Evolutionary conservation across 2,329 filamentous ascomycete species (phyloP).

Genomic region (Colletotrichum tropicicola): DNA sequence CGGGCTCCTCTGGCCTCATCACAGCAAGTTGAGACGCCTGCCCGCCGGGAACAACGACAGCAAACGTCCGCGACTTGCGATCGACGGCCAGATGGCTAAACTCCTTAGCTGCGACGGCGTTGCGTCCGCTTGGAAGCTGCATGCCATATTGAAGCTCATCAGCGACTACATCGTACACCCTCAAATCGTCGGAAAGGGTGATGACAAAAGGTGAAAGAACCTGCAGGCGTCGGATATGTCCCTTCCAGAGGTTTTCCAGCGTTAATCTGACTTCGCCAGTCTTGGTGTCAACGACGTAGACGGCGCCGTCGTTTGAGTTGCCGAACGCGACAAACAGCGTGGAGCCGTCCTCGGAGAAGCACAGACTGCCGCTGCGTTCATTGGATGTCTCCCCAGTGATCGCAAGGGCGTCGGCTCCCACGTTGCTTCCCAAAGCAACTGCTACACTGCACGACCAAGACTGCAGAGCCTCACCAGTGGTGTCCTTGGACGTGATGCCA

Average conservation of each 20-base stretch:
- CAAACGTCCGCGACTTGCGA: constrained; percentile 69
- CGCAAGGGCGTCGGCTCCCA: constrained; percentile 43
- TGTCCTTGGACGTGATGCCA: constrained; percentile 70
- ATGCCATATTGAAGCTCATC: constrained; percentile 77
- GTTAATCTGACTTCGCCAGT: constrained; percentile 73
- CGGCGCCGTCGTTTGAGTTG: constrained; percentile 62
- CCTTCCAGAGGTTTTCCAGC: constrained; percentile 73
- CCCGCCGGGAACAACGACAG: constrained; percentile 62
- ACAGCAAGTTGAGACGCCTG: constrained; percentile 68
- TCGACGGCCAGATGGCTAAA: constrained; percentile 79
- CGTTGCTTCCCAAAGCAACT: constrained; percentile 36
- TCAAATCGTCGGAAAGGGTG: constrained; percentile 75
- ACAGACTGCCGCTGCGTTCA: constrained; percentile 68
- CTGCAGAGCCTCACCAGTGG: constrained; percentile 65
- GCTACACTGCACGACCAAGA: constrained; percentile 75
- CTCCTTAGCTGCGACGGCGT: constrained; percentile 41
- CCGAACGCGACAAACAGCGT: constrained; percentile 76
- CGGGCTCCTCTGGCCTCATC: constrained; percentile 69
- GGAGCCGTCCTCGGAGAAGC: constrained; percentile 87
- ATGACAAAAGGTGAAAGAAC: constrained; percentile 80
- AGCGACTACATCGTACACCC: constrained; percentile 85
- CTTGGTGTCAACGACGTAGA: constrained; percentile 80
- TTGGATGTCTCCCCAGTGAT: constrained; percentile 39
- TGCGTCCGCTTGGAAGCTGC: constrained; percentile 56
- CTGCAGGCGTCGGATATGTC: constrained; percentile 71